Percentiles rank a stretch among this genome's conserved stretches.
Evolutionary conservation across 2,329 filamentous ascomycete species (phyloP).

Genomic region (Phyllosticta citriasiana): DNA sequence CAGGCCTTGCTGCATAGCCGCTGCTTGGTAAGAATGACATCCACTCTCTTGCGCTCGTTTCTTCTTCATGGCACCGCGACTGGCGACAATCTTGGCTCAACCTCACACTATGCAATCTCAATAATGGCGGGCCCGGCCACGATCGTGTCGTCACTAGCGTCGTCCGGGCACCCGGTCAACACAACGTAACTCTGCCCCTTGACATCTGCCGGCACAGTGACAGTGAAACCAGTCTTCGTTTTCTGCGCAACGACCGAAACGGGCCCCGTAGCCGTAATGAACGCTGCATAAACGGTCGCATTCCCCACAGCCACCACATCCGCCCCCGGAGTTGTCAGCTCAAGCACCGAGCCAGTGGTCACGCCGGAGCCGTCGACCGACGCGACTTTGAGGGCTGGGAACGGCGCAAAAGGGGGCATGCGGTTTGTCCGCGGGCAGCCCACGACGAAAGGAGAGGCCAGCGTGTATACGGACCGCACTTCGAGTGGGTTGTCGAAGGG

Average conservation of each 20-base stretch:
- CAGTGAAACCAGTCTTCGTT: constrained; percentile 16
- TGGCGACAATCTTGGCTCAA: background rate
- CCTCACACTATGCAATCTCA: constrained; percentile 11
- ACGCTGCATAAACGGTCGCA: constrained; percentile 25
- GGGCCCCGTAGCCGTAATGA: constrained; percentile 29
- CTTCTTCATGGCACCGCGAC: background rate
- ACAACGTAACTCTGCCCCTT: constrained; percentile 34
- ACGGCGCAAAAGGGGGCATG: constrained; percentile 49
- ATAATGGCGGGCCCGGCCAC: constrained; percentile 27
- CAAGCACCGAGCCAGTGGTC: constrained; percentile 13
- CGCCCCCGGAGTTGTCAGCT: constrained; percentile 18
- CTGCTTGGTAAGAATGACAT: no score
- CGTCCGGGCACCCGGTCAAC: constrained; percentile 28
- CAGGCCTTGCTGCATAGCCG: no score
- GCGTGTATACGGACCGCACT: constrained; percentile 51
- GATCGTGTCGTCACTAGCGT: constrained; percentile 28
- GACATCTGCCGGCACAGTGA: constrained; percentile 21
- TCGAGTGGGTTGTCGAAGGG: constrained; percentile 51
- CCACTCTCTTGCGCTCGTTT: no score
- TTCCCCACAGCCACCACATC: constrained; percentile 11
- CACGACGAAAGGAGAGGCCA: constrained; percentile 54
- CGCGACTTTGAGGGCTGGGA: constrained; percentile 37
- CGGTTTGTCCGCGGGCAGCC: constrained; percentile 47
- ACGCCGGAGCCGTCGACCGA: constrained; percentile 3
- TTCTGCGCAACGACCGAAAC: constrained; percentile 19